These are phyloP conservation scores for Hypomyces rosellus DNA, from an alignment of 2,329 filamentous ascomycete genomes.

Conservation along the genomic window DNA sequence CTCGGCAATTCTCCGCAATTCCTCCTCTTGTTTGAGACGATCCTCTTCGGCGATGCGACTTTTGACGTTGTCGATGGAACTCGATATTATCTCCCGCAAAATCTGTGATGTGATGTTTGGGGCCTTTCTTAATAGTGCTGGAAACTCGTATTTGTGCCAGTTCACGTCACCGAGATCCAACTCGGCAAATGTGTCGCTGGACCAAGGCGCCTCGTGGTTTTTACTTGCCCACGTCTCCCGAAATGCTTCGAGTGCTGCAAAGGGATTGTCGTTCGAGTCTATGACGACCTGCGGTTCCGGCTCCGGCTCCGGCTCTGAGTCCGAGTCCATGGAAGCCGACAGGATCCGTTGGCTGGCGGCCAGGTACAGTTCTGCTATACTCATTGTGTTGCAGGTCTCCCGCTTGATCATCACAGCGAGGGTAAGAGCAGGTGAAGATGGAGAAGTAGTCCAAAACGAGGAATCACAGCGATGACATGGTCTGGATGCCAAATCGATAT, in stretches of 20 bases:
- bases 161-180: slow-evolving; percentile 28
- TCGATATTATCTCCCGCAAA: slow-evolving; percentile 34
- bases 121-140: slow-evolving; percentile 32
- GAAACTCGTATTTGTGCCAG: slow-evolving; percentile 44
- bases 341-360: neutral
- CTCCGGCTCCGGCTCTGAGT: neutral
- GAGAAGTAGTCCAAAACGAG: too few species aligned
- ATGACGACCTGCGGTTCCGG: slow-evolving; percentile 1
- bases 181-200: slow-evolving; percentile 16
- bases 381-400: neutral
- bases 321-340: neutral
- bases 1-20: slow-evolving; percentile 13
- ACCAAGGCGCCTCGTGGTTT: slow-evolving; percentile 16
- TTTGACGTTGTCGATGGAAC: slow-evolving; percentile 41
- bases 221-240: slow-evolving; percentile 20
- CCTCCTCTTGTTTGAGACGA: slow-evolving; percentile 21
- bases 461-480: too few species aligned
- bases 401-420: too few species aligned
- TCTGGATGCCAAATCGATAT: too few species aligned
- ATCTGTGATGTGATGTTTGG: slow-evolving; percentile 34
- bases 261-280: slow-evolving; percentile 24
- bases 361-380: neutral
- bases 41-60: slow-evolving; percentile 27
- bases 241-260: slow-evolving; percentile 18
- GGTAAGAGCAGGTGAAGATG: too few species aligned